These are phyloP conservation scores for Penicillium frequentans DNA, from an alignment of 2,329 filamentous ascomycete genomes.

Conservation along the genomic window DNA sequence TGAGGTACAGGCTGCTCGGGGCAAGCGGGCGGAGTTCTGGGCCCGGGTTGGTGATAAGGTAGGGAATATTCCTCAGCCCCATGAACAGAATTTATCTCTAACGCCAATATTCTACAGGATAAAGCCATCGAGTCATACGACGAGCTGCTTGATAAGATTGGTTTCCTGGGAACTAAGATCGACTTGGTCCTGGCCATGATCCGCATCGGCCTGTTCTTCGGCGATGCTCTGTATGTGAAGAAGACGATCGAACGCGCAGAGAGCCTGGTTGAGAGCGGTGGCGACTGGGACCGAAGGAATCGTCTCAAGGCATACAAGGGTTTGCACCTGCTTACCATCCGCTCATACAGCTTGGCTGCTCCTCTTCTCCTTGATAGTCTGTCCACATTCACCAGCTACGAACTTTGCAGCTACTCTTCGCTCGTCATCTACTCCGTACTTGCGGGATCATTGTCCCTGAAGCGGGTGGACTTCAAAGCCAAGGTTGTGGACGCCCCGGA, in stretches of 20 bases:
- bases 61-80: slow-evolving; percentile 19
- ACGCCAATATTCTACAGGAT: slow-evolving; percentile 58
- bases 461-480: slow-evolving; percentile 97
- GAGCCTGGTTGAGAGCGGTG: slow-evolving; percentile 86
- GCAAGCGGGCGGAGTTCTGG: slow-evolving; percentile 95
- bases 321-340: slow-evolving; percentile 85
- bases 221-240: slow-evolving; percentile 87
- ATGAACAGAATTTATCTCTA: not conserved
- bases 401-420: slow-evolving; percentile 93
- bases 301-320: slow-evolving; percentile 98
- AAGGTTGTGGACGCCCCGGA: slow-evolving; percentile 98
- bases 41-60: slow-evolving; percentile 96
- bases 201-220: slow-evolving; percentile 92
- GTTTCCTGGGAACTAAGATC: slow-evolving; percentile 94
- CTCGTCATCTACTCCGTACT: slow-evolving; percentile 95
- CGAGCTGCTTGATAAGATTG: slow-evolving; percentile 93
- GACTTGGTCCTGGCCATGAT: slow-evolving; percentile 96
- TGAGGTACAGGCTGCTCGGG: slow-evolving; percentile 86
- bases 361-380: slow-evolving; percentile 94
- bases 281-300: slow-evolving; percentile 98
- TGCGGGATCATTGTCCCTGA: slow-evolving; percentile 88
- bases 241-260: slow-evolving; percentile 90
- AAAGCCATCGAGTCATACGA: slow-evolving; percentile 92
- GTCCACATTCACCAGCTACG: slow-evolving; percentile 97
- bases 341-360: slow-evolving; percentile 85